Evolutionary conservation across 2,329 filamentous ascomycete genomes (phyloP).

Genomic region (Fusarium sp.): DNA sequence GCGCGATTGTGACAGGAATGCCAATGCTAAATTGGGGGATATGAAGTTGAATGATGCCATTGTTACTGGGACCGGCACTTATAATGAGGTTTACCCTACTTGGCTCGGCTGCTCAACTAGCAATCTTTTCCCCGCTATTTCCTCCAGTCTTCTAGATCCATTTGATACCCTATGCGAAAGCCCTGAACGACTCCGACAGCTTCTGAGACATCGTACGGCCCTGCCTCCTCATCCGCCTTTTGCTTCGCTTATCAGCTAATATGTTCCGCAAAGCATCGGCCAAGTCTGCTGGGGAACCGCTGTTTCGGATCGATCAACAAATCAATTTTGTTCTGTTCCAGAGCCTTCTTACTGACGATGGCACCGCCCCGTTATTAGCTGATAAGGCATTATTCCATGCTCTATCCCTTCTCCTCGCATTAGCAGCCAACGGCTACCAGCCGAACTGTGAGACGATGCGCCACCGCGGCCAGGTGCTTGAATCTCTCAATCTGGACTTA

Average conservation of each 20-base stretch:
- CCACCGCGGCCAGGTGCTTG: neutral
- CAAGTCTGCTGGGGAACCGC: neutral
- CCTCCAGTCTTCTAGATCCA: neutral
- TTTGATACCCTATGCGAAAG: conserved; percentile 2
- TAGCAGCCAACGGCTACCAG: neutral
- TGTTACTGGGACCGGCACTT: neutral
- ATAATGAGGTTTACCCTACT: accelerated
- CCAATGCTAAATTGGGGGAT: accelerated
- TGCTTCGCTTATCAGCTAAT: neutral
- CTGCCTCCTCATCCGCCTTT: accelerated
- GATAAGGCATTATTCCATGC: neutral
- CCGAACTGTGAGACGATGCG: neutral
- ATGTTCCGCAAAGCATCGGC: neutral
- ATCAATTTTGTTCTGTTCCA: neutral
- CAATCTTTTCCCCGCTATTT: neutral
- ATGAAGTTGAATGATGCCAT: accelerated
- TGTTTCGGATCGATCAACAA: conserved; percentile 3
- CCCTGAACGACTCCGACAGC: neutral
- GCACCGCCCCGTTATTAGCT: neutral
- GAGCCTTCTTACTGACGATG: neutral
- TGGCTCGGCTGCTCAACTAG: accelerated
- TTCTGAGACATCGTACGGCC: neutral
- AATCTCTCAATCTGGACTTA: neutral
- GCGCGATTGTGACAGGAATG: accelerated
- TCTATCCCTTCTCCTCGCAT: neutral